These are phyloP conservation scores for Spergularia marina DNA, from an alignment of 148 eudicot genomes.

Conservation along the genomic window DNA sequence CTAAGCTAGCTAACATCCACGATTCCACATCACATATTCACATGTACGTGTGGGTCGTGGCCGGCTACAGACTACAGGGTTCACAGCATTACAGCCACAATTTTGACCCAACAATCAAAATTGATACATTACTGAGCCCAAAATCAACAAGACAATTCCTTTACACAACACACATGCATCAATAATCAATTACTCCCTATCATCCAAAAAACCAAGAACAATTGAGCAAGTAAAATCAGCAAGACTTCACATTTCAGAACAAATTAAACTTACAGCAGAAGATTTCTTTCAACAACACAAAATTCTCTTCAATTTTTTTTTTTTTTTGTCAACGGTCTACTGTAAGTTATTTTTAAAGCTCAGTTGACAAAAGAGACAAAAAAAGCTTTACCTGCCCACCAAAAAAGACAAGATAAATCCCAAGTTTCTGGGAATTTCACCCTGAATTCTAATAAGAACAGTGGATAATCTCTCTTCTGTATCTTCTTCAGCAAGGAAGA, in stretches of 20 bases:
- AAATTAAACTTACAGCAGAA: neutral
- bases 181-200: no score
- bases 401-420: conserved; percentile 27
- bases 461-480: neutral
- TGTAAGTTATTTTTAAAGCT: neutral
- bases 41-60: neutral
- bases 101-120: neutral
- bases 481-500: neutral
- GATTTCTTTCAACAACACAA: neutral
- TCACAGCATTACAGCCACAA: neutral
- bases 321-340: conserved; percentile 26
- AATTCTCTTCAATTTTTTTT: neutral
- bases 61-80: neutral
- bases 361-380: conserved; percentile 22
- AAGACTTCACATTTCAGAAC: conserved; percentile 4
- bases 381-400: conserved; percentile 14
- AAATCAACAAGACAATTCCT: neutral
- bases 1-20: conserved; percentile 1
- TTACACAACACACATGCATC: neutral
- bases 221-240: no score
- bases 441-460: conserved; percentile 19
- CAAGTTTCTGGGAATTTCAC: conserved; percentile 22
- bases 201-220: neutral
- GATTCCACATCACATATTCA: neutral
- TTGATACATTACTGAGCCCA: neutral